phyloP scores from a whole-genome alignment of 306 rosid genomes.

The Astragalus membranaceus region DNA sequence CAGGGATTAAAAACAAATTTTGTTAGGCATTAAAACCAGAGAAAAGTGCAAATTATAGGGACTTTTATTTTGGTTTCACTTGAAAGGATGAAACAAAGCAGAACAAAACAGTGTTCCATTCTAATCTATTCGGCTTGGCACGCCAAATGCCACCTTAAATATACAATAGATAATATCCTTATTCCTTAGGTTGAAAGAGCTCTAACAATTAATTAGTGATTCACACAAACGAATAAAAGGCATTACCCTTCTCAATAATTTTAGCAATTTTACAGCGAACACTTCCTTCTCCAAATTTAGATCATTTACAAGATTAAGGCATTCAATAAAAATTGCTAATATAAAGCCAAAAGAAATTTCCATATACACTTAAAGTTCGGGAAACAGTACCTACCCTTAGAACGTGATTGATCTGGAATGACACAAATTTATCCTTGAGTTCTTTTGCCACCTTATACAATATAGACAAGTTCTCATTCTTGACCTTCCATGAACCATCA shows the following conservation, averaged over 20 bases:
- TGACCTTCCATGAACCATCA: constrained; percentile 78
- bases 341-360: constrained; percentile 1
- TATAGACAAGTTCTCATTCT: constrained; percentile 48
- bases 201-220: too few relatives aligned
- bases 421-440: constrained; percentile 61
- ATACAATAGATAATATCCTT: too few relatives aligned
- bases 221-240: background rate
- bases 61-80: background rate
- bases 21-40: too few relatives aligned
- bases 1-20: too few relatives aligned
- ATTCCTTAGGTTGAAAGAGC: too few relatives aligned
- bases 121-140: background rate
- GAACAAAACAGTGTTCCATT: background rate
- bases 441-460: constrained; percentile 60
- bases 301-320: background rate
- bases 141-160: too few relatives aligned
- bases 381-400: constrained; percentile 63
- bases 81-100: background rate
- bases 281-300: background rate
- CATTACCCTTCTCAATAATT: background rate
- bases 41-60: too few relatives aligned
- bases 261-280: background rate
- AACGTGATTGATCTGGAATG: constrained; percentile 77
- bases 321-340: background rate
- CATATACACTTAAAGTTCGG: background rate